Percentiles rank a stretch among this genome's conserved stretches.
Conservation (phyloP, 352 stramenopile genomes). For the Phytophthora foliorum region DNA sequence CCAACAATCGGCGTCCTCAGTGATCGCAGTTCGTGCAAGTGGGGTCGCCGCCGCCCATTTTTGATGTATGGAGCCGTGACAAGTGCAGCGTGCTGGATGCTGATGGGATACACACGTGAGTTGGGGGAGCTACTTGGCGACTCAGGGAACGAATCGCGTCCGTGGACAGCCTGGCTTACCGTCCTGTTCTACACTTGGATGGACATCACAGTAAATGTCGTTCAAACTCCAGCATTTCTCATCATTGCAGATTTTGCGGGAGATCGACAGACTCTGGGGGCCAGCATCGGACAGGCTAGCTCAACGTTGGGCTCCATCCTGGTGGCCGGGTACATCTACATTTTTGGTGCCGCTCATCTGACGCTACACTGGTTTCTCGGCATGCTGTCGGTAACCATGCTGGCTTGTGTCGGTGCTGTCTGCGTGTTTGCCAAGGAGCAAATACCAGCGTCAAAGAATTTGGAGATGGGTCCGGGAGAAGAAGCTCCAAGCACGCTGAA, state of each 20-base stretch:
- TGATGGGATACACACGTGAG: slow-evolving; percentile 79
- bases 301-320: slow-evolving; percentile 73
- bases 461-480: slow-evolving; percentile 27
- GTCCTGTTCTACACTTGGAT: slow-evolving; percentile 88
- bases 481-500: slow-evolving; percentile 27
- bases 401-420: slow-evolving; percentile 58
- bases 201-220: slow-evolving; percentile 85
- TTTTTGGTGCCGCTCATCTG: slow-evolving; percentile 73
- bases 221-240: slow-evolving; percentile 75
- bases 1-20: slow-evolving; percentile 76
- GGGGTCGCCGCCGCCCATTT: slow-evolving; percentile 72
- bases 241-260: slow-evolving; percentile 84
- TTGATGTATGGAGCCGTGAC: slow-evolving; percentile 70
- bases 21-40: slow-evolving; percentile 60
- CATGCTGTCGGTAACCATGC: slow-evolving; percentile 78
- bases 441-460: slow-evolving; percentile 31
- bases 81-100: slow-evolving; percentile 70
- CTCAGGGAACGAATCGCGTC: slow-evolving; percentile 39
- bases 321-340: slow-evolving; percentile 78
- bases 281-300: slow-evolving; percentile 68
- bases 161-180: slow-evolving; percentile 67
- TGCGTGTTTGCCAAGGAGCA: slow-evolving; percentile 70
- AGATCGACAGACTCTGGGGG: slow-evolving; percentile 70
- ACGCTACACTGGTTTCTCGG: slow-evolving; percentile 74
- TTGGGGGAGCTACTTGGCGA: slow-evolving; percentile 74